Conservation (phyloP, 257 asterid species). For the Schizonepeta tenuifolia region DNA sequence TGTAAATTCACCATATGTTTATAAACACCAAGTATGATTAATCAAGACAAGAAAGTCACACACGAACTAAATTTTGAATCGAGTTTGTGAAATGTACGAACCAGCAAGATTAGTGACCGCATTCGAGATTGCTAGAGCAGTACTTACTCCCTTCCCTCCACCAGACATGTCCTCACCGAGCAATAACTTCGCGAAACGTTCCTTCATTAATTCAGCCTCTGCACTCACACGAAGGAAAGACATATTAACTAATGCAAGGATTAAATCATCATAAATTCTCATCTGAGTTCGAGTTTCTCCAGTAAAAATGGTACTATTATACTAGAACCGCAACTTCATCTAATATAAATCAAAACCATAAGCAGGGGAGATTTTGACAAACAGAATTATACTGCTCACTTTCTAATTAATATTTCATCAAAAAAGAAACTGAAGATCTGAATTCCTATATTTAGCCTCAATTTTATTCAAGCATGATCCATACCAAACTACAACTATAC, state of each 20-base stretch:
- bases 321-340: not conserved
- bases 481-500: not conserved
- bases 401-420: conserved; percentile 1
- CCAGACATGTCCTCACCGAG: conserved; percentile 99
- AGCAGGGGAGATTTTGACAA: not conserved
- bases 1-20: conserved; percentile 32
- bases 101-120: conserved; percentile 94
- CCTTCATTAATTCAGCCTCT: conserved; percentile 84
- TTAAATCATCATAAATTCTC: not conserved
- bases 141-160: conserved; percentile 88
- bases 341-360: not conserved
- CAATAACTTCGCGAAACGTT: conserved; percentile 77
- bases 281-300: not conserved
- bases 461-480: not conserved
- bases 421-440: not conserved
- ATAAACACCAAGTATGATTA: conserved; percentile 5
- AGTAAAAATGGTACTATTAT: not conserved
- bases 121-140: conserved; percentile 93
- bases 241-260: conserved; percentile 1
- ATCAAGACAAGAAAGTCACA: not conserved
- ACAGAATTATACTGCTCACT: not conserved
- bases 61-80: not conserved
- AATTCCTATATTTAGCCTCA: not conserved
- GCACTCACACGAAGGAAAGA: conserved; percentile 27
- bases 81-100: conserved; percentile 34